These are phyloP conservation scores for Incumbomyces delicatus DNA, from an alignment of 2,329 filamentous ascomycete species.

Conservation along the genomic window DNA sequence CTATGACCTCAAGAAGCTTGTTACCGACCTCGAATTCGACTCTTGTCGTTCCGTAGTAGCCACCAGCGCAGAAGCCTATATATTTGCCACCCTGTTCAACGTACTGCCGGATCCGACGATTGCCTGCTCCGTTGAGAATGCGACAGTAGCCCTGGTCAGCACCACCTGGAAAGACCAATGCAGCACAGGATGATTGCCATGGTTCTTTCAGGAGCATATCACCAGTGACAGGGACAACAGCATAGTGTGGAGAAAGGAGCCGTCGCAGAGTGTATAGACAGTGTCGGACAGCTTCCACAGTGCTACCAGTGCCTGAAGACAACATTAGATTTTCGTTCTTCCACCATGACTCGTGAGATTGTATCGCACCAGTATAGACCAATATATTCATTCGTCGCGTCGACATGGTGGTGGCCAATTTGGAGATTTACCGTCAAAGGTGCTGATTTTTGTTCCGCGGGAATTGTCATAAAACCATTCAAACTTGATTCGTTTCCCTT, in stretches of 20 bases:
- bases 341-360: constrained; percentile 19
- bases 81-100: constrained; percentile 78
- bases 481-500: constrained; percentile 3
- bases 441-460: neutral
- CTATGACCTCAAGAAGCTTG: constrained; percentile 70
- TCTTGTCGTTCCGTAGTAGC: constrained; percentile 70
- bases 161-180: constrained; percentile 86
- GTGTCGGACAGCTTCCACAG: constrained; percentile 79
- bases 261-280: constrained; percentile 78
- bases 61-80: constrained; percentile 87
- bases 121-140: constrained; percentile 77
- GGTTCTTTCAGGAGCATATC: constrained; percentile 78
- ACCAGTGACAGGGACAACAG: constrained; percentile 75
- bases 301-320: constrained; percentile 65
- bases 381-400: constrained; percentile 74
- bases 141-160: constrained; percentile 90
- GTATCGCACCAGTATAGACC: constrained; percentile 69
- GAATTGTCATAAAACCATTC: no score
- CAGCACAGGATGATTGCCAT: constrained; percentile 75
- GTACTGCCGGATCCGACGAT: constrained; percentile 72
- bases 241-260: constrained; percentile 81
- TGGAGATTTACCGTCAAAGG: neutral
- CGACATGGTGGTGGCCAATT: constrained; percentile 41
- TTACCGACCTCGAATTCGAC: constrained; percentile 93
- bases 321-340: constrained; percentile 25